Base-by-base conservation (phyloP, 306 rosid species). In the Quercus agrifolia region DNA sequence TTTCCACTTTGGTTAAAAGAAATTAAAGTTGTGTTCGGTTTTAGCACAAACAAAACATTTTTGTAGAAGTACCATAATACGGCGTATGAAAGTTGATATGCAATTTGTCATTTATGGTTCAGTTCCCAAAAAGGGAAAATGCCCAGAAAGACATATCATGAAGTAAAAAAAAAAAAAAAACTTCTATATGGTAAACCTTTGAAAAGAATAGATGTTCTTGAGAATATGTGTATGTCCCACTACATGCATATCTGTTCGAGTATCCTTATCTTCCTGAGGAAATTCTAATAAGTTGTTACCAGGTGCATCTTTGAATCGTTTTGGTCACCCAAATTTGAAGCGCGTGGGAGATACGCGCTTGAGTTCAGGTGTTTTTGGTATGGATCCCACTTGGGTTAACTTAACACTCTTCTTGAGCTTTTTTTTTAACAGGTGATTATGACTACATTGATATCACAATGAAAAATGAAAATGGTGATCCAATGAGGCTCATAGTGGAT, bases 401-500 rank as follows among this genome's bases (percentile, higher is more conserved):
- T 46, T 35, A 5, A 17, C 19, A 10, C n/a, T 8, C 20, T 75
- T 4, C 25, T 41, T 41, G 19, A 41, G 41, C 3, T 57, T 68
- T 27, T 25, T 4, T 31, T 8, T 5, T 15, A 31, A 61, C 88
- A 93, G 97, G 94, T 73, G 90, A 80, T 51, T 91, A 91, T 49
- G 94, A 93, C 58, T 93, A 85, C 31, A 84, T 93, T 57, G 91
- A 93, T 67, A 89, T 86, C 12, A 79, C 74, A 44, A 7, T 4
- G 63, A 80, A 77, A 73, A 87, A 78, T 33, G 88, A 84, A 70
- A 73, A 76, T 23, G 74, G 6, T 9, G 79, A 56, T 27, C 33
- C 71, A 6, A 49, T 70, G 78, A 91, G 93, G 88, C 28, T 93
- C 0, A 86, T 91, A 80, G 84, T 93, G 14, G 98, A 93, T 78